phyloP scores from a whole-genome alignment of 768 basidiomycete genomes.

The Neoboletus magnificus region DNA sequence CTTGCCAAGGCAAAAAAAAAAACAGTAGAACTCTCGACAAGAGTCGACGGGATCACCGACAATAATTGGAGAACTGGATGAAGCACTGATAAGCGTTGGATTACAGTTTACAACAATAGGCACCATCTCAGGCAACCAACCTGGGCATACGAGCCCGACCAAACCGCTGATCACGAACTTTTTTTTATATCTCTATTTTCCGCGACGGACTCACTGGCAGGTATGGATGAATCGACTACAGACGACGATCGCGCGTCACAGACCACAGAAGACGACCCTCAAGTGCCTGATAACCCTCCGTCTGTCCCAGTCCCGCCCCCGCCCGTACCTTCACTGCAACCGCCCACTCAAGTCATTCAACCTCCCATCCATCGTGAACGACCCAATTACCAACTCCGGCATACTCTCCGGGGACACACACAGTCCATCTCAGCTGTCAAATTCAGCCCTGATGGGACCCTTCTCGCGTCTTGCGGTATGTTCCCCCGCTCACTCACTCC shows the following conservation, averaged over 20 bases:
- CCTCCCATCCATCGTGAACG: slow-evolving; percentile 36
- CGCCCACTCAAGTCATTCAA: slow-evolving; percentile 29
- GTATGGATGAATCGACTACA: slow-evolving; percentile 44
- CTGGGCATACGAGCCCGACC: background rate
- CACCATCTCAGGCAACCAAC: too few relatives aligned
- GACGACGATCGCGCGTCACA: slow-evolving; percentile 71
- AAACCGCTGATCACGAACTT: background rate
- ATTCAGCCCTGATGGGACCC: slow-evolving; percentile 85
- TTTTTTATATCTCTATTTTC: background rate
- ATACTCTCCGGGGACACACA: slow-evolving; percentile 73
- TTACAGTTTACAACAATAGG: too few relatives aligned
- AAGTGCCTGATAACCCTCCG: slow-evolving; percentile 60
- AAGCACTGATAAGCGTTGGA: too few relatives aligned
- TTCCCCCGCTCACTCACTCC: slow-evolving; percentile 8
- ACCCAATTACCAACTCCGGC: slow-evolving; percentile 68
- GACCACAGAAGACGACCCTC: slow-evolving; percentile 82
- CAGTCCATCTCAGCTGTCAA: slow-evolving; percentile 85
- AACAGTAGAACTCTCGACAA: too few relatives aligned
- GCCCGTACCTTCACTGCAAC: slow-evolving; percentile 29
- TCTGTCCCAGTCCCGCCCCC: slow-evolving; percentile 38
- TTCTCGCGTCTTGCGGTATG: slow-evolving; percentile 86
- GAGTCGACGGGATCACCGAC: too few relatives aligned
- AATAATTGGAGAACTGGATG: too few relatives aligned
- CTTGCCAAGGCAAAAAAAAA: too few relatives aligned
- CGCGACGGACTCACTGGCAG: slow-evolving; percentile 21